These are phyloP conservation scores for Phaeosphaeria sp. DNA, from an alignment of 2,329 filamentous ascomycete species.

Conservation along the genomic window DNA sequence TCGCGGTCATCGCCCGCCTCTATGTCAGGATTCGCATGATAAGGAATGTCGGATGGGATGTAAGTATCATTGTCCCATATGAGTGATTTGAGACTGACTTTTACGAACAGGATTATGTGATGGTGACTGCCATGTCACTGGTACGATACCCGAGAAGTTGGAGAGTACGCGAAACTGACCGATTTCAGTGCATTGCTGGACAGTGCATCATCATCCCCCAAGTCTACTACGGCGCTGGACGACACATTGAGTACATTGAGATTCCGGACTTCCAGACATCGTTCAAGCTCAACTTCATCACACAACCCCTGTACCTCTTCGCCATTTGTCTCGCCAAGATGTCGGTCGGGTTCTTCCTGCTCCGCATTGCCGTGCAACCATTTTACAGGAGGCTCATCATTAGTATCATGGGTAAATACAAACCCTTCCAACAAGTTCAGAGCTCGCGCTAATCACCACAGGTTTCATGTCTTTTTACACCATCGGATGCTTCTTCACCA, in stretches of 20 bases:
- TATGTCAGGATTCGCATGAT: slow-evolving; percentile 60
- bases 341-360: slow-evolving; percentile 58
- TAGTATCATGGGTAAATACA: slow-evolving; percentile 51
- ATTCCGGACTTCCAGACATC: slow-evolving; percentile 41
- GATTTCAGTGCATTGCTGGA: slow-evolving; percentile 45
- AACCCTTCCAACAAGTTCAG: neutral
- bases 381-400: slow-evolving; percentile 53
- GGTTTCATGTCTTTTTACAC: slow-evolving; percentile 55
- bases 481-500: slow-evolving; percentile 54
- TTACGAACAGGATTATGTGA: slow-evolving; percentile 49
- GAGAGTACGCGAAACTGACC: slow-evolving; percentile 7
- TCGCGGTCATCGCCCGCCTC: slow-evolving; percentile 51
- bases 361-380: slow-evolving; percentile 52
- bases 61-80: slow-evolving; percentile 14
- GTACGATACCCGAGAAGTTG: slow-evolving; percentile 16
- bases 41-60: slow-evolving; percentile 59
- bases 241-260: slow-evolving; percentile 54
- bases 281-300: slow-evolving; percentile 57
- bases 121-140: slow-evolving; percentile 50
- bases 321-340: slow-evolving; percentile 58
- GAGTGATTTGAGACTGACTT: slow-evolving; percentile 12
- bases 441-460: slow-evolving; percentile 14
- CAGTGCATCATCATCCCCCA: slow-evolving; percentile 51
- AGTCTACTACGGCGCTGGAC: slow-evolving; percentile 55
- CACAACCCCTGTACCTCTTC: slow-evolving; percentile 56